A percentile compares a stretch with the other conserved stretches of the same genome.
Evolutionary conservation across 176 grass and related monocot genomes (phyloP).

Genomic region (Raddia distichophylla): DNA sequence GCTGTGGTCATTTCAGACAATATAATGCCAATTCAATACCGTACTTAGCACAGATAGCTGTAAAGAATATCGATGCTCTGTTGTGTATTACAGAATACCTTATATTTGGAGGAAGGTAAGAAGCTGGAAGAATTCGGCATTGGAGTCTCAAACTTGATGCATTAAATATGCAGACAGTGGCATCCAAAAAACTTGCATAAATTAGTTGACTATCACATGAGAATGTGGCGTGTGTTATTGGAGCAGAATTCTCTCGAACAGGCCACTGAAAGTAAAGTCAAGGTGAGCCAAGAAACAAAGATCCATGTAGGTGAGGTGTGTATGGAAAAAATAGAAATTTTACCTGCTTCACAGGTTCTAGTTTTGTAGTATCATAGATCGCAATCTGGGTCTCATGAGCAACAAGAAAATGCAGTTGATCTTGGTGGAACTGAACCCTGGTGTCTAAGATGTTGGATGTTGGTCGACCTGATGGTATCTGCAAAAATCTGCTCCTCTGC

Average conservation of each 20-base stretch:
- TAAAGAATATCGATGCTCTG: not conserved
- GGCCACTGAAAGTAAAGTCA: constrained; percentile 67
- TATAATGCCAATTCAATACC: not conserved
- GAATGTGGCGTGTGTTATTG: constrained; percentile 93
- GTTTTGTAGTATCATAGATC: constrained; percentile 86
- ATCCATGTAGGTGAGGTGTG: not conserved
- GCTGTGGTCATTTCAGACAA: not conserved
- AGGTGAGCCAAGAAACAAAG: constrained; percentile 32
- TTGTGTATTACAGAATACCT: constrained; percentile 53
- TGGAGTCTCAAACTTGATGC: constrained; percentile 80
- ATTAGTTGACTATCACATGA: constrained; percentile 98
- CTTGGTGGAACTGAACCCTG: constrained; percentile 96
- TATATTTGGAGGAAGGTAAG: constrained; percentile 78
- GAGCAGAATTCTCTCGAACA: constrained; percentile 81
- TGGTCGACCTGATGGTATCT: constrained; percentile 65
- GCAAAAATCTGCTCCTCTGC: constrained; percentile 79
- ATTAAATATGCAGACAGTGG: constrained; percentile 86
- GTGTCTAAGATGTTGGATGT: constrained; percentile 81
- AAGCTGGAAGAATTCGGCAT: constrained; percentile 84
- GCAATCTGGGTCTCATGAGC: constrained; percentile 98
- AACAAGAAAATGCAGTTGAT: constrained; percentile 92
- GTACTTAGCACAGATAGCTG: not conserved
- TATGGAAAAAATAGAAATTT: not conserved
- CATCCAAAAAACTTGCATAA: constrained; percentile 89
- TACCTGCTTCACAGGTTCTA: constrained; percentile 88